phyloP scores from a whole-genome alignment of 108 stramenopile species.

The Parietichytrium sp. region DNA sequence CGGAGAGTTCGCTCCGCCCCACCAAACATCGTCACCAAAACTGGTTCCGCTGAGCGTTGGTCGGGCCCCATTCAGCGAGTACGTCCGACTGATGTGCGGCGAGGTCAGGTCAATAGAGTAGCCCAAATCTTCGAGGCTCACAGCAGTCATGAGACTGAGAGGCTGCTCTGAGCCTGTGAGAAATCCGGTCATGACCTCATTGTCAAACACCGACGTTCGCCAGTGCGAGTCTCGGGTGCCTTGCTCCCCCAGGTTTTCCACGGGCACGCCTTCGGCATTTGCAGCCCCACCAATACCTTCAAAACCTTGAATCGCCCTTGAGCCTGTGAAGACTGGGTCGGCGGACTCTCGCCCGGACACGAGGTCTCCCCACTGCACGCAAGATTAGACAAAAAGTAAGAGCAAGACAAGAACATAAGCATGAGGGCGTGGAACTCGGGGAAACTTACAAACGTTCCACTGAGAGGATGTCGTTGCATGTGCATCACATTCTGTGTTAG shows the following conservation, averaged over 20 bases:
- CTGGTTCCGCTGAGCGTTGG: too few species aligned
- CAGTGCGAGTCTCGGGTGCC: slow-evolving; percentile 4
- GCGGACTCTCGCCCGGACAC: neutral
- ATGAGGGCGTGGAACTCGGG: too few species aligned
- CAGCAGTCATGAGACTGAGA: neutral
- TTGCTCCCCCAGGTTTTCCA: neutral
- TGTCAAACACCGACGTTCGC: neutral
- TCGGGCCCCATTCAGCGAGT: too few species aligned
- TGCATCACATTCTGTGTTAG: too few species aligned
- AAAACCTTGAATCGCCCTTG: neutral
- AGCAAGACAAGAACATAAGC: too few species aligned
- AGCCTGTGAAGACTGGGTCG: neutral
- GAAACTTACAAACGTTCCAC: too few species aligned
- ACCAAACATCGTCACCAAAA: too few species aligned
- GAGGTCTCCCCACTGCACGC: too few species aligned
- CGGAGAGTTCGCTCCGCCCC: too few species aligned
- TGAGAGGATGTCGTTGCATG: too few species aligned
- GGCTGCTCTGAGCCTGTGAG: neutral
- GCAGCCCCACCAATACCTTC: neutral
- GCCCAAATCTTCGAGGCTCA: neutral
- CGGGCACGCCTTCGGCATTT: neutral
- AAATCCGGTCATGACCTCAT: slow-evolving; percentile 19
- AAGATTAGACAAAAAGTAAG: too few species aligned
- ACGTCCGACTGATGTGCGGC: too few species aligned
- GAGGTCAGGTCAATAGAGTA: neutral